Evolutionary conservation across 2,329 filamentous ascomycete genomes (phyloP).

Genomic region (Colletotrichum echinochloae): DNA sequence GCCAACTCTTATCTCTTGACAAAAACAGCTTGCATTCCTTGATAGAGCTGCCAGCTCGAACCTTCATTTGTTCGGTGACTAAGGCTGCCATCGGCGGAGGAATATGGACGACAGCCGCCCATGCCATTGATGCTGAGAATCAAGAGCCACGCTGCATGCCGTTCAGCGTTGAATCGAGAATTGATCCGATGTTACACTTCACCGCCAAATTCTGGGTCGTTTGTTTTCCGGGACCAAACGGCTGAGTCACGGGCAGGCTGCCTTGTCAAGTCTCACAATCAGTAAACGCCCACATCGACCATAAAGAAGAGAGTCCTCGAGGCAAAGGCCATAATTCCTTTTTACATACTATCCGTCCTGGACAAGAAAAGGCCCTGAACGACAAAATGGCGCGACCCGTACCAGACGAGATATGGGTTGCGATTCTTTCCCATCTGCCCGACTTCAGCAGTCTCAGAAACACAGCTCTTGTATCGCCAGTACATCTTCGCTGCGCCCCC

Average conservation of each 20-base stretch:
- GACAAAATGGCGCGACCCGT: background rate
- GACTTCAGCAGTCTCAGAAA: slow-evolving; percentile 23
- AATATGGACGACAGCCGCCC: background rate
- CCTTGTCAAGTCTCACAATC: background rate
- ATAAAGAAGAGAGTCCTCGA: background rate
- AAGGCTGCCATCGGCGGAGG: background rate
- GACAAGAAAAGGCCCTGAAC: background rate
- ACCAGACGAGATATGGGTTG: slow-evolving; percentile 35
- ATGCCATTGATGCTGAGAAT: background rate
- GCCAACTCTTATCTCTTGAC: background rate
- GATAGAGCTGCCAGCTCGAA: background rate
- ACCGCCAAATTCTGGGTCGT: background rate
- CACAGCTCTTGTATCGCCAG: slow-evolving; percentile 24
- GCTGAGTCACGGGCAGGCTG: background rate
- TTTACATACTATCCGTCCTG: background rate
- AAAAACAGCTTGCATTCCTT: background rate
- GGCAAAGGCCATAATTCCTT: background rate
- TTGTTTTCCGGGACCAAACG: background rate
- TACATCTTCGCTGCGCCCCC: slow-evolving; percentile 29
- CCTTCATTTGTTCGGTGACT: too few species aligned
- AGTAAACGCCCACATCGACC: background rate
- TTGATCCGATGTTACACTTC: background rate
- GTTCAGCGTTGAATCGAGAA: background rate
- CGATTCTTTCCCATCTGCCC: slow-evolving; percentile 25
- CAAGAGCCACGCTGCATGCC: background rate